These are phyloP conservation scores for Lactarius vividus DNA, from an alignment of 768 basidiomycete genomes.

Conservation along the genomic window DNA sequence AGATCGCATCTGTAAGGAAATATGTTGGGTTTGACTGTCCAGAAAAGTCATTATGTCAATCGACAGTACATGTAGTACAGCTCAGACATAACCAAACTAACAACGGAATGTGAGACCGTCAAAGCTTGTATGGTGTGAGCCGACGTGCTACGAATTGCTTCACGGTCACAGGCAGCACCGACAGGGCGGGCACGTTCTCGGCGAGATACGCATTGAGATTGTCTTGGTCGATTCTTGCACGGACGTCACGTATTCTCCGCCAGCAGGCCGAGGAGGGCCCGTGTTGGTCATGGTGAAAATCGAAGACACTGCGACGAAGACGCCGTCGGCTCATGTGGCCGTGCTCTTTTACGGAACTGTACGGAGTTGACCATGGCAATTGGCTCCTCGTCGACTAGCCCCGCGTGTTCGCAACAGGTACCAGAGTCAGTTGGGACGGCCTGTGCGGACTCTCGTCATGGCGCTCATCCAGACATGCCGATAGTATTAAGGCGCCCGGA, in stretches of 20 bases:
- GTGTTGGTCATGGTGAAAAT: constrained; percentile 26
- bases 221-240: constrained; percentile 64
- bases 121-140: background rate
- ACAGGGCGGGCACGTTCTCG: constrained; percentile 51
- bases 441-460: no score
- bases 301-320: background rate
- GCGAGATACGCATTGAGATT: constrained; percentile 66
- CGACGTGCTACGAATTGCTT: constrained; percentile 88
- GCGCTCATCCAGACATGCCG: no score
- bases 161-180: constrained; percentile 66
- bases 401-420: no score
- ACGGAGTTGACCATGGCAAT: no score
- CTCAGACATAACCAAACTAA: constrained; percentile 82
- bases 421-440: no score
- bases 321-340: background rate
- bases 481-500: no score
- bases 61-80: background rate
- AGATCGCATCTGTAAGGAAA: constrained; percentile 69
- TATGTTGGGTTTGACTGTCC: constrained; percentile 93
- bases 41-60: background rate
- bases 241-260: constrained; percentile 71
- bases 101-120: background rate
- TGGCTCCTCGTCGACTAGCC: no score
- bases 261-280: constrained; percentile 45
- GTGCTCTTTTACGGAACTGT: no score